Base-by-base conservation (phyloP, 1,284 basidiomycete genomes). In the Salmacisia buchloeana region DNA sequence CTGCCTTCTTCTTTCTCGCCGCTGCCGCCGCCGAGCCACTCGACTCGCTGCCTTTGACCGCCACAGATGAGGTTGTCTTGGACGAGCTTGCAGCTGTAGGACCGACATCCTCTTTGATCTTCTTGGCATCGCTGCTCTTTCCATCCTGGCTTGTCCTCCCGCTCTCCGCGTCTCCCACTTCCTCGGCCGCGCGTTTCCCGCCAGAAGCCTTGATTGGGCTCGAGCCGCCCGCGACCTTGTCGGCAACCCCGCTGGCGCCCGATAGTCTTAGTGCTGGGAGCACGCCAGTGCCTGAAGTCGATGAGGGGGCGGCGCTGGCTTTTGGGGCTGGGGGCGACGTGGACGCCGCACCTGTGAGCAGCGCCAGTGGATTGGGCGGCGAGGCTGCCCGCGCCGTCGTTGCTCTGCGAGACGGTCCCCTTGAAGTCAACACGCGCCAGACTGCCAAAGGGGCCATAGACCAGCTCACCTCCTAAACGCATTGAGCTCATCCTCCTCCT, bases 401-500 rank as follows among this genome's bases (percentile, higher is more conserved):
- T 12, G 29, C 35, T 7, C 63, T 34, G 38, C 13, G 18, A n/a
- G 36, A 38, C 36, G 36, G 18, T 38, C 36, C 36, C 15, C 4
- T 43, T 3, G 23, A 38, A n/a, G 18, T n/a, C 9, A 52, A 25
- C 9, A 52, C 46, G 7, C 18, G 25, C 18, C 31, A 25, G 23
- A 25, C 31, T 52, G 25, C 7, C 9, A 52, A 27, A 27, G 18
- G 18, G 31, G 18, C 2, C 31, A 2, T 38, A 31, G 1, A 33
- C 12, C 39, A 33, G 27, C 66, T 39, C n/a, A 68, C 68, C 46
- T 63, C 34, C 71, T 61, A 46, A 78, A 78, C 18, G 18, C 36
- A 34, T 73, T 59, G 35, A 78, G 33, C 38, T 76, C 74, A 7
- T 63, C 49, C 2, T 41, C 56, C 34, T 74, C 73, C 45, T 66